phyloP scores from a whole-genome alignment of 192 early-diverging fungal genomes.

The Podila epigama region DNA sequence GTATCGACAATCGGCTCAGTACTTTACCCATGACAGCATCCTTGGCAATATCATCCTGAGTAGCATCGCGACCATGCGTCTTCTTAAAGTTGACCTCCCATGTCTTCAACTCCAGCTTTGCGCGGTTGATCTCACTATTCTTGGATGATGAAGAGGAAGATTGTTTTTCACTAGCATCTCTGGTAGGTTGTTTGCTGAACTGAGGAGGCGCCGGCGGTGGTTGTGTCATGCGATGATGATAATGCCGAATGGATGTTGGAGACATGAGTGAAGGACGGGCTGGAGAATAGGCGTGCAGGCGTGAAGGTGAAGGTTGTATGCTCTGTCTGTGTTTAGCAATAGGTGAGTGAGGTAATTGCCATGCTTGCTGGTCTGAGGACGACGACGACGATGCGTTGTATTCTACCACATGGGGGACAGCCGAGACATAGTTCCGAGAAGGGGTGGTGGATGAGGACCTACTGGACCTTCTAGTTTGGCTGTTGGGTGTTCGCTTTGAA shows the following conservation, averaged over 20 bases:
- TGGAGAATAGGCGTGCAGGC: neutral
- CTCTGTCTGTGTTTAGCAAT: too few relatives aligned
- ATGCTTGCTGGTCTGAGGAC: neutral
- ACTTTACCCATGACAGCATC: conserved; percentile 29
- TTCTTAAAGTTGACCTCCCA: conserved; percentile 35
- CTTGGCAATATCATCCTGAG: conserved; percentile 36
- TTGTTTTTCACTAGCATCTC: too few relatives aligned
- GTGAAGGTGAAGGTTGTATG: neutral
- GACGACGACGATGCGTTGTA: neutral
- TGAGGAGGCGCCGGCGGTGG: neutral
- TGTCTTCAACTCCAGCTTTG: conserved; percentile 29
- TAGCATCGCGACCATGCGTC: conserved; percentile 19
- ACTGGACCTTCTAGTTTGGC: conserved; percentile 10
- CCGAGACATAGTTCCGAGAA: neutral
- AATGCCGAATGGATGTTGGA: neutral
- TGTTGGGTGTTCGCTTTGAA: neutral
- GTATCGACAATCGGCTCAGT: too few relatives aligned
- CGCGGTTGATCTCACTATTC: conserved; percentile 14
- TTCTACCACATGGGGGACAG: neutral
- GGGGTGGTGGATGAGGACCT: neutral
- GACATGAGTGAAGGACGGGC: neutral
- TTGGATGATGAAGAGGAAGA: too few relatives aligned
- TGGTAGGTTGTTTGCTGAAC: neutral
- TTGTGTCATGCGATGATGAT: neutral
- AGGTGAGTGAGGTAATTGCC: too few relatives aligned